Evolutionary conservation across 305 asterid genomes (phyloP).

Genomic region (Fraxinus velutina): DNA sequence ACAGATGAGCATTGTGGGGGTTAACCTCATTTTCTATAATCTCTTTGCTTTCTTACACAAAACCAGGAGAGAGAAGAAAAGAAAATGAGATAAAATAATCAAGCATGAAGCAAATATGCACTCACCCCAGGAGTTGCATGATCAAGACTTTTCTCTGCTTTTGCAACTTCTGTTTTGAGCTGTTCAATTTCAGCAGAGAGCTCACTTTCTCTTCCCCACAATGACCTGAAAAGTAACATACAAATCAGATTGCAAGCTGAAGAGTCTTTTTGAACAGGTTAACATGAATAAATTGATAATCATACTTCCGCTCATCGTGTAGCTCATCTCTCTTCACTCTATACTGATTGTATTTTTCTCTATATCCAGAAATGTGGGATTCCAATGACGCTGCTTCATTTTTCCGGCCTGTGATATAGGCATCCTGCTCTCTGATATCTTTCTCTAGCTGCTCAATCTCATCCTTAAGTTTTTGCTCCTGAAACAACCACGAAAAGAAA

Average conservation of each 20-base stretch:
- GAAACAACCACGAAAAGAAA: conserved; percentile 30
- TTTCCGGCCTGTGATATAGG: conserved; percentile 56
- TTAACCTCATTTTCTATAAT: neutral
- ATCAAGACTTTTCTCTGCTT: conserved; percentile 95
- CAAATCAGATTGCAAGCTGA: conserved; percentile 22
- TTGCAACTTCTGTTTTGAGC: conserved; percentile 75
- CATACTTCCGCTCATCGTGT: conserved; percentile 88
- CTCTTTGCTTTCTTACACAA: neutral
- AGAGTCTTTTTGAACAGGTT: conserved; percentile 1
- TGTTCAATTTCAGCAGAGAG: conserved; percentile 70
- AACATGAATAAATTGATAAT: conserved; percentile 19
- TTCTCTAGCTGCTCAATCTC: conserved; percentile 74
- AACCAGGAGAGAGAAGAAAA: neutral
- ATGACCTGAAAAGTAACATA: conserved; percentile 46
- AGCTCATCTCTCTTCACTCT: conserved; percentile 68
- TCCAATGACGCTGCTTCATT: conserved; percentile 59
- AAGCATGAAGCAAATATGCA: conserved; percentile 21
- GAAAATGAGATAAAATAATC: neutral
- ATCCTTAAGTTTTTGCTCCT: conserved; percentile 73
- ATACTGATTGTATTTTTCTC: conserved; percentile 59
- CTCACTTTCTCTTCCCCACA: conserved; percentile 85
- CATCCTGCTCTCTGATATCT: conserved; percentile 66
- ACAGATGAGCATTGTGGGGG: neutral
- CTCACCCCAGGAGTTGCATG: conserved; percentile 98
- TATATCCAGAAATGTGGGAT: conserved; percentile 67